phyloP scores from a whole-genome alignment of 768 basidiomycete genomes.

The Amanita inopinata region DNA sequence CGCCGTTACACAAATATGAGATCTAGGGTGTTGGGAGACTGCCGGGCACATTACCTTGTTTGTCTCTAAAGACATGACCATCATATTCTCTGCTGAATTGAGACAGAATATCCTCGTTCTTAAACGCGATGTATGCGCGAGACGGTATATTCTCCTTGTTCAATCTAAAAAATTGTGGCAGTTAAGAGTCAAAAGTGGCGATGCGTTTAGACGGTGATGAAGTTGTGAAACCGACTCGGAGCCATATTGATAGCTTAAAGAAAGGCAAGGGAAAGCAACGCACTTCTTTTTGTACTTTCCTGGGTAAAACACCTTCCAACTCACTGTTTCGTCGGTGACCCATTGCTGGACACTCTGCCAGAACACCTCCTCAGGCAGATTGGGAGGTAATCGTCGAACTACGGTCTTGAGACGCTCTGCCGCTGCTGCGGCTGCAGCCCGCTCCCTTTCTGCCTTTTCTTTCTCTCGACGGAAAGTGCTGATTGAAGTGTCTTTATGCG shows the following conservation, averaged over 20 bases:
- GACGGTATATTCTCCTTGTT: slow-evolving; percentile 82
- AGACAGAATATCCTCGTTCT: slow-evolving; percentile 58
- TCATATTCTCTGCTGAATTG: slow-evolving; percentile 79
- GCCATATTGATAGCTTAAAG: no score
- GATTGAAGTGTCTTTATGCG: slow-evolving; percentile 19
- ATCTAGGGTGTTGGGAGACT: no score
- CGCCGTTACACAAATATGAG: no score
- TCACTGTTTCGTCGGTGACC: slow-evolving; percentile 65
- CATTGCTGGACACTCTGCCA: slow-evolving; percentile 86
- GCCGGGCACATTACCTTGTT: no score
- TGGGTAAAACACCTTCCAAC: slow-evolving; percentile 56
- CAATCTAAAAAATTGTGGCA: slow-evolving; percentile 45
- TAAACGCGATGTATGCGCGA: slow-evolving; percentile 89
- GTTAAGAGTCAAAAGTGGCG: no score
- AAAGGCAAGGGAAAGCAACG: slow-evolving; percentile 14
- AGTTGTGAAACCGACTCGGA: no score
- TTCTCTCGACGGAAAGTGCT: slow-evolving; percentile 27
- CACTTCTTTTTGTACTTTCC: slow-evolving; percentile 70
- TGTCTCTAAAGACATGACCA: slow-evolving; percentile 87
- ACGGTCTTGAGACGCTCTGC: slow-evolving; percentile 75
- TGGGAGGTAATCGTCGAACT: slow-evolving; percentile 82
- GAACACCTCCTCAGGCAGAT: slow-evolving; percentile 86
- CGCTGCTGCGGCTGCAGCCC: slow-evolving; percentile 19
- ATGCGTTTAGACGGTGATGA: slow-evolving; percentile 6
- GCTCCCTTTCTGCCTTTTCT: slow-evolving; percentile 24